Conservation (phyloP, 176 grass and related monocot species). For the Carex cristatella region DNA sequence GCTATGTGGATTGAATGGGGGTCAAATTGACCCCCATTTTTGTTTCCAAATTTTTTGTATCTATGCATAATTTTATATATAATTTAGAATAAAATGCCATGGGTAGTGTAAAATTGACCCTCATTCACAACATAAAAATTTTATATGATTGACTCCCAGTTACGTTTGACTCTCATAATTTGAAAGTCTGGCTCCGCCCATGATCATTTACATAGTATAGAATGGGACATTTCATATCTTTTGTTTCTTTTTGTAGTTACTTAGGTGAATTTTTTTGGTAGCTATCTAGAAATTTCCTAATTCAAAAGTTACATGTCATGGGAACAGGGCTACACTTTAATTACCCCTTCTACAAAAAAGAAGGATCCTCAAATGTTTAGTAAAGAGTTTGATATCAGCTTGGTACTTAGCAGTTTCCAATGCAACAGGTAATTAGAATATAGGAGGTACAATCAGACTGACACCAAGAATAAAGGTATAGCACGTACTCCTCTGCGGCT, state of each 20-base stretch:
- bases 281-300: background rate
- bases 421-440: background rate
- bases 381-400: background rate
- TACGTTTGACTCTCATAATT: too few species aligned
- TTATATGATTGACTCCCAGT: too few species aligned
- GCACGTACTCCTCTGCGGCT: constrained; percentile 64
- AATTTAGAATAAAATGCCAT: too few species aligned
- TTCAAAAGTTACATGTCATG: background rate
- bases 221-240: background rate
- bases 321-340: background rate
- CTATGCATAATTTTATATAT: too few species aligned
- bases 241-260: background rate
- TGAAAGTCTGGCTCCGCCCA: too few species aligned
- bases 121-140: too few species aligned
- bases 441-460: background rate
- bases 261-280: background rate
- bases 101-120: too few species aligned
- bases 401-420: background rate
- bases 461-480: background rate
- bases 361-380: background rate
- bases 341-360: background rate
- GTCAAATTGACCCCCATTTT: too few species aligned
- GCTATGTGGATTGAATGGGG: too few species aligned
- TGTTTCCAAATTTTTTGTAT: too few species aligned
- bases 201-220: background rate